Evolutionary conservation across 2,329 filamentous ascomycete species (phyloP).

Genomic region (Aspergillus eucalypticola): DNA sequence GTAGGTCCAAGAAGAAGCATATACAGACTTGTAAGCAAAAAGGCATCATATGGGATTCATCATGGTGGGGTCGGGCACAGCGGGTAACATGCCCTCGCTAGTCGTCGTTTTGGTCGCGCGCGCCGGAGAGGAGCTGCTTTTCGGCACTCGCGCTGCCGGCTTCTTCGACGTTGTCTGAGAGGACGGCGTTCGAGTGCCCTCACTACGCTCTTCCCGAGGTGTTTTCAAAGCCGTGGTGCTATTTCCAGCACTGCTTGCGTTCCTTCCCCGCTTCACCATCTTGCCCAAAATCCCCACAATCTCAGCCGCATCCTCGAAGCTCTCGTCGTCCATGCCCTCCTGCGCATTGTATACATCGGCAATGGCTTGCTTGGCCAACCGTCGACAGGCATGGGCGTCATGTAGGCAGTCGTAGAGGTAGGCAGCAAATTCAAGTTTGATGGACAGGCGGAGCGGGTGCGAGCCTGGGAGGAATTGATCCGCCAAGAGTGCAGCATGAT

Average conservation of each 20-base stretch:
- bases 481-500: constrained; percentile 72
- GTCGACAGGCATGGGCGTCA: constrained; percentile 73
- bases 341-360: constrained; percentile 87
- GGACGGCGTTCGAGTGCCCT: constrained; percentile 32
- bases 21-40: constrained; percentile 1
- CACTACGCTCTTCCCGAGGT: constrained; percentile 31
- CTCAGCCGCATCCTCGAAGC: constrained; percentile 88
- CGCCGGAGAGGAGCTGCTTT: constrained; percentile 4
- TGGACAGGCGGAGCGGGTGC: constrained; percentile 82
- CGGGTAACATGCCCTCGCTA: constrained; percentile 19
- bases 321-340: constrained; percentile 92
- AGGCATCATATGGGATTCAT: constrained; percentile 37
- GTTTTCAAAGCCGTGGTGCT: constrained; percentile 28
- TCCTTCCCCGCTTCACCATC: constrained; percentile 76
- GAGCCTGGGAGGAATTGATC: constrained; percentile 78
- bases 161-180: constrained; percentile 15
- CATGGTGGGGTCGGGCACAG: constrained; percentile 34
- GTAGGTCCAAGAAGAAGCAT: neutral
- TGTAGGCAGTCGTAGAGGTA: constrained; percentile 93
- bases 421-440: constrained; percentile 88
- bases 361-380: constrained; percentile 78
- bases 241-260: constrained; percentile 37
- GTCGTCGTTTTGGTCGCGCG: constrained; percentile 12
- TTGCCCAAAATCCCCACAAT: constrained; percentile 81
- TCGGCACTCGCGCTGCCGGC: constrained; percentile 8